Percentiles rank a stretch among this genome's conserved stretches.
phyloP scores from a whole-genome alignment of 768 basidiomycete species.

The Calocybe cyanea region DNA sequence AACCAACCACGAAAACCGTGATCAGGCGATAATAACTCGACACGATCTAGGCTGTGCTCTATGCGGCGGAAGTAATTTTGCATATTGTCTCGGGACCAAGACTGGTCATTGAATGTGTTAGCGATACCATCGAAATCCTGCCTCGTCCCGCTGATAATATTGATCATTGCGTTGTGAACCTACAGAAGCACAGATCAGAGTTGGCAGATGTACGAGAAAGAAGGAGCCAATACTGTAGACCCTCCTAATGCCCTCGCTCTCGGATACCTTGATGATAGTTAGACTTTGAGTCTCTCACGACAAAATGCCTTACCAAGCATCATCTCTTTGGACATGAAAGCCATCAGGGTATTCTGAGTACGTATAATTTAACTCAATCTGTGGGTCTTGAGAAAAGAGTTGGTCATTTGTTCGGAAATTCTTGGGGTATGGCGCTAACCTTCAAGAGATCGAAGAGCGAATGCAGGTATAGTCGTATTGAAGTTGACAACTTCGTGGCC shows the following conservation, averaged over 20 bases:
- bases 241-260: constrained; percentile 26
- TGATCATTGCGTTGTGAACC: constrained; percentile 28
- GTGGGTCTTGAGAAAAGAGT: constrained; percentile 17
- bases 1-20: constrained; percentile 30
- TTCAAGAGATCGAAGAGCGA: constrained; percentile 20
- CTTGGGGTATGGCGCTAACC: constrained; percentile 10
- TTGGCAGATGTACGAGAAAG: too few species aligned
- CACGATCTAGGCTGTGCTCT: constrained; percentile 21
- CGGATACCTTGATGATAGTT: constrained; percentile 22
- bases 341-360: constrained; percentile 23
- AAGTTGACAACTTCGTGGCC: constrained; percentile 22
- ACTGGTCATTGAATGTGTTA: constrained; percentile 19
- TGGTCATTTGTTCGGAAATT: not conserved
- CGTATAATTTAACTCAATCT: constrained; percentile 26
- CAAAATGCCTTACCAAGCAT: constrained; percentile 17
- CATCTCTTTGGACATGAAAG: constrained; percentile 19
- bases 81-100: constrained; percentile 27
- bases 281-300: not conserved
- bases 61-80: constrained; percentile 26
- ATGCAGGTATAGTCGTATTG: constrained; percentile 26
- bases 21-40: constrained; percentile 14
- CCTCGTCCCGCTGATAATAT: constrained; percentile 21
- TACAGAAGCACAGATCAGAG: constrained; percentile 2
- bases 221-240: constrained; percentile 19
- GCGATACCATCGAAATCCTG: constrained; percentile 25